Base-by-base conservation (phyloP, 2,329 filamentous ascomycete species). In the Nemania abortiva region DNA sequence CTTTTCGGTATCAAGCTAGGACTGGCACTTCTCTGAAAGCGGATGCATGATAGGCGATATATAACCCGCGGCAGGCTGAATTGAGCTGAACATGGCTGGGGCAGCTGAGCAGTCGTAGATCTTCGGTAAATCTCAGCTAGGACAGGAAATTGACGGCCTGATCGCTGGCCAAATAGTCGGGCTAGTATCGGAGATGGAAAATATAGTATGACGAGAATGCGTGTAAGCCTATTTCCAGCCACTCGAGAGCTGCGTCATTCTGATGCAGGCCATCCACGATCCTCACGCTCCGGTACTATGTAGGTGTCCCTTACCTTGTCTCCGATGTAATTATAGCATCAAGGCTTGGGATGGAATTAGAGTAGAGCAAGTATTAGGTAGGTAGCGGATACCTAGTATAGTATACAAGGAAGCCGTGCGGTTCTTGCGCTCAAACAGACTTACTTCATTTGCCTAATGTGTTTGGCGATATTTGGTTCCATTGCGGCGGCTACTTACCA, bases 11-110 rank as follows among this genome's bases (percentile, higher is more conserved):
- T 45, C 24, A 42, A 47, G 18, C 34, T 22, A 59, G 31, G 55
- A 37, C 49, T 57, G n/a, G n/a, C n/a, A n/a, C n/a, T 27, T 2
- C 24, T 27, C 5, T 27, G 42, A 61, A 24, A 39, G 52, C 34
- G 37, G 20, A 39, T 6, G 45, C n/a, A 50, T 3, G 37, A 37
- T 11, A 13, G 20, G 27, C 10, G 29, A 31, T 42, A 13, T 15
- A 18, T 18, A 11, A 20, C 20, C 47, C 50, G 29, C 13, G 34
- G 13, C 42, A 24, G 37, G 61, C 58, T 68, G 62, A 39, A n/a
- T 11, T 29, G 54, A 61, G 69, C 62, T 70, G 68, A 70, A 47
- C 3, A 31, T 29, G 65, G 61, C 68, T 62, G 53, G 50, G 34
- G 42, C 6, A 65, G 62, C 65, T 70, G 58, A 62, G 20, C 3